Evolutionary conservation across 2,329 filamentous ascomycete genomes (phyloP).

Genomic region (Aphanoascus verrucosus): DNA sequence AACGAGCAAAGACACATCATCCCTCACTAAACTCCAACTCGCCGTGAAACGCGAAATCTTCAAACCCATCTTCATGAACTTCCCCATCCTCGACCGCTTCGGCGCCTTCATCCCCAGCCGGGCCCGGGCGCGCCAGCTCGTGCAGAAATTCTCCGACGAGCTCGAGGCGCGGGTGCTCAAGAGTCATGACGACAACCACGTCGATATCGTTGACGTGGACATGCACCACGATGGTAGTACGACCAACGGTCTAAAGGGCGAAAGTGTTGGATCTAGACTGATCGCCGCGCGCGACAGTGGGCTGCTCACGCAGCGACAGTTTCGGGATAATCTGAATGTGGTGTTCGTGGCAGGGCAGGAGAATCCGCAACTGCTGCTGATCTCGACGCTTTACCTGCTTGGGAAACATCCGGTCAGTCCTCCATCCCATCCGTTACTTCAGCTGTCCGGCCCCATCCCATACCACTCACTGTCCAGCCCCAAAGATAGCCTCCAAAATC

Average conservation of each 20-base stretch:
- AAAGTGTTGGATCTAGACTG: not conserved
- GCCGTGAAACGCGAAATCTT: constrained; percentile 6
- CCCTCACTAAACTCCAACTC: not conserved
- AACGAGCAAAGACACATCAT: not conserved
- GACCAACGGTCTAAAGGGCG: too few relatives aligned
- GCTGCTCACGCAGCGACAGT: not conserved
- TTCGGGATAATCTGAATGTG: constrained; percentile 31
- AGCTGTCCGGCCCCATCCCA: too few relatives aligned
- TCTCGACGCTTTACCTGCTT: constrained; percentile 30
- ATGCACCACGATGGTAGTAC: too few relatives aligned
- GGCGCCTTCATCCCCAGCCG: constrained; percentile 1
- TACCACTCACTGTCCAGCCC: too few relatives aligned
- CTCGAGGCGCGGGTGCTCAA: not conserved
- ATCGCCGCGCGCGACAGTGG: constrained; percentile 1
- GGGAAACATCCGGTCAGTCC: constrained; percentile 22
- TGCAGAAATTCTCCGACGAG: not conserved
- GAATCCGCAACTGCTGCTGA: constrained; percentile 33
- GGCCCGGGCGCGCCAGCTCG: not conserved
- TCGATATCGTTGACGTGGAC: too few relatives aligned
- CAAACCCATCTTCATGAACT: constrained; percentile 7
- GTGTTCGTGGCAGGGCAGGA: constrained; percentile 36
- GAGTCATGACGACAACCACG: not conserved
- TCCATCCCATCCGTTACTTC: not conserved
- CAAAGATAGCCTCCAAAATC: too few relatives aligned
- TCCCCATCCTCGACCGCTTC: constrained; percentile 3